Evolutionary conservation across 1,139 yeast species (phyloP), one percentile per base, ranked within the genome.

Genomic region (Taphrina pruni): DNA sequence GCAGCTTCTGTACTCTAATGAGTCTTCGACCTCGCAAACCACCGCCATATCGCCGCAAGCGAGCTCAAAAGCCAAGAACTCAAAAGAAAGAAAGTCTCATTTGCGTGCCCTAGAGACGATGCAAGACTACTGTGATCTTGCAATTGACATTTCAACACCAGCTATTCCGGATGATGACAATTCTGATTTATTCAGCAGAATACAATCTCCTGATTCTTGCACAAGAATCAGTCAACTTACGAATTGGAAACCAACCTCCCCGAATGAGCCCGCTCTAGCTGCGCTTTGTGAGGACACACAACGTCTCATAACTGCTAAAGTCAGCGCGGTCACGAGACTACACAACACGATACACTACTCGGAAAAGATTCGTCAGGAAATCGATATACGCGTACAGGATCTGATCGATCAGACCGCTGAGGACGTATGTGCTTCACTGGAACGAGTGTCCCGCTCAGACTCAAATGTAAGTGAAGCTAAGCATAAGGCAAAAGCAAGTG

Each of bases 311-410:
- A 81, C 82, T 67, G 86, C 85, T 39, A 93, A 94, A 76, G 84
- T 90, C 1, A 92, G 88, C 67, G 84, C 91, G 0, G 83, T 92
- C n/a, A 81, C 87, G 21, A 81, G 98, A 73, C 81, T 90, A 72
- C 88, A 90, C 38, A 89, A 94, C 71, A 86, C 93, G 2, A 81
- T 90, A 70, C 87, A 88, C 70, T 92, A 89, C 75, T 86, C 90
- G n/a, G 89, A 89, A 72, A 87, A 87, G 74, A 86, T 94, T 60
- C 89, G 91, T 72, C 85, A 84, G 60, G 97, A 94, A 77, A 91
- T 93, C 8, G 97, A 93, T 75, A 82, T 79, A 21, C 81, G 87
- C 75, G 96, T 93, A 1, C 79, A 90, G 51, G 79, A 81, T 56
- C 83, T 90, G 0, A 90, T 94, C 2, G 81, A 84, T 32, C 86